Evolutionary conservation across 192 early-diverging fungal species (phyloP).

Genomic region (Umbelopsis ramanniana): DNA sequence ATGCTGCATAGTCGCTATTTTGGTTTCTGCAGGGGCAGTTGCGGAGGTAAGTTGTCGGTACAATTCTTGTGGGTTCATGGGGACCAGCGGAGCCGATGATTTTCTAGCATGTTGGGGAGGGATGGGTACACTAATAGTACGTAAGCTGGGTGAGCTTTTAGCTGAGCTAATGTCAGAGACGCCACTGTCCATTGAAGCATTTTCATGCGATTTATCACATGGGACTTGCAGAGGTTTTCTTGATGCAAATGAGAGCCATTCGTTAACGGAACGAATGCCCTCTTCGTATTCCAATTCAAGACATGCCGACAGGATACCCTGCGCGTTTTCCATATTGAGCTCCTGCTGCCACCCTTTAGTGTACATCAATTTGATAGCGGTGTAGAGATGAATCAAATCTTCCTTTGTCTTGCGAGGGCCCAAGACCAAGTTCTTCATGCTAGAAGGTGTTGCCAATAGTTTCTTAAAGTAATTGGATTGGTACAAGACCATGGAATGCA

Average conservation of each 20-base stretch:
- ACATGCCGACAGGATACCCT: slow-evolving; percentile 33
- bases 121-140: slow-evolving; percentile 2
- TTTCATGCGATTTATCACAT: neutral
- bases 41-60: slow-evolving; percentile 15
- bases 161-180: slow-evolving; percentile 10
- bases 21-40: neutral
- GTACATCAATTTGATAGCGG: slow-evolving; percentile 37
- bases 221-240: neutral
- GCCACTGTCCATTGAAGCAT: slow-evolving; percentile 5
- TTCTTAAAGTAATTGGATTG: slow-evolving; percentile 35
- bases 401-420: slow-evolving; percentile 25
- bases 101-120: neutral
- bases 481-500: slow-evolving; percentile 35
- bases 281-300: slow-evolving; percentile 35
- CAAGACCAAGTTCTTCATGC: slow-evolving; percentile 28
- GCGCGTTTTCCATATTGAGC: slow-evolving; percentile 24
- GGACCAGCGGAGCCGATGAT: slow-evolving; percentile 1
- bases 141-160: neutral
- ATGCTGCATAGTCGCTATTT: slow-evolving; percentile 12
- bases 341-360: slow-evolving; percentile 32
- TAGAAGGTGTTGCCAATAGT: slow-evolving; percentile 27
- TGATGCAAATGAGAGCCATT: slow-evolving; percentile 15
- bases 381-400: slow-evolving; percentile 34
- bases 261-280: slow-evolving; percentile 29
- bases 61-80: slow-evolving; percentile 22